Evolutionary conservation across 2,329 filamentous ascomycete species (phyloP), one percentile per base, ranked within the genome.

Genomic region (Ceratocystiopsis minuta): DNA sequence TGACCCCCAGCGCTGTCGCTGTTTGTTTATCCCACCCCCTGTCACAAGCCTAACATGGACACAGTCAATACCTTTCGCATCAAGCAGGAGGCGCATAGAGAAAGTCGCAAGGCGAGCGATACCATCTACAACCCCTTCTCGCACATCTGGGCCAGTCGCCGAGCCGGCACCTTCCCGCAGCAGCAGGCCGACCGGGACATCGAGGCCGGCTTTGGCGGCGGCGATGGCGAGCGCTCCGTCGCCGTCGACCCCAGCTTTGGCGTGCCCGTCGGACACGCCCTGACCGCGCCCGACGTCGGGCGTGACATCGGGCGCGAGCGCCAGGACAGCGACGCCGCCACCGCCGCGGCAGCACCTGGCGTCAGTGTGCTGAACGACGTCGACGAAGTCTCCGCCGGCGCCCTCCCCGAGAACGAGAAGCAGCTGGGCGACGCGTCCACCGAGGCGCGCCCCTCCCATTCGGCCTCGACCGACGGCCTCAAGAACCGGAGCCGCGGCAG

Each of bases 41-140:
- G 6, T 16, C 20, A 28, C 13, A 14, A 38, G n/a, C n/a, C 48
- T 48, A 46, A 50, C 43, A 49, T 50, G 45, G 10, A 35, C 18
- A 40, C 54, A 68, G 66, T 66, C 58, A 68, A 69, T 48, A 54
- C 58, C 36, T 63, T 58, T 49, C 56, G 54, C 41, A 60, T 63
- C 47, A 68, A 63, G 56, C 58, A 60, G 45, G 54, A 57, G 44
- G 66, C 66, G 45, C 62, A 64, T 45, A 55, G 48, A 17, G 51
- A 65, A 36, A 62, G 63, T 40, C 60, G 64, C 43, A 53, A 58
- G 33, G 55, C 56, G 42, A 48, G 53, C 39, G 57, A 60, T 43
- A 56, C 61, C 17, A 50, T 53, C 17, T 64, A 59, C 57, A 67
- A 66, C 28, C 62, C 60, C 9, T 68, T 68, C 41, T 58, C 61